A percentile compares a stretch with the other conserved stretches of the same genome.
phyloP scores from a whole-genome alignment of 2,329 filamentous ascomycete species.

The Myriosclerotinia curreyana region DNA sequence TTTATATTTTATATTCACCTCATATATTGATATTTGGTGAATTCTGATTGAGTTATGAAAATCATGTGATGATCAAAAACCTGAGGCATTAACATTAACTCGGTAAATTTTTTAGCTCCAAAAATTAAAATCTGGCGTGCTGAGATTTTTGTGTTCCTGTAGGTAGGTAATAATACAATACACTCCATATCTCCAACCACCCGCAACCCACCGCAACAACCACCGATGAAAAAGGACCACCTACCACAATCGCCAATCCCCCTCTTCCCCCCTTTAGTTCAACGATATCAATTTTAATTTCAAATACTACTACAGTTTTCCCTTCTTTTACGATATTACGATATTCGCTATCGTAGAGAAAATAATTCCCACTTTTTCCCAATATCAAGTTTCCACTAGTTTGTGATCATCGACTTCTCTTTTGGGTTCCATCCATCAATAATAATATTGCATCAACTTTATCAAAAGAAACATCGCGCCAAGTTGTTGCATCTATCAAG shows the following conservation, averaged over 20 bases:
- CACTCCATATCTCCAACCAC: too few relatives aligned
- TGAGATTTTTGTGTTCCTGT: slow-evolving; percentile 14
- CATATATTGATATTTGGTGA: neutral
- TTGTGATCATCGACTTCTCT: slow-evolving; percentile 21
- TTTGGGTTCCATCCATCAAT: slow-evolving; percentile 17
- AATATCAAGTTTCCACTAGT: slow-evolving; percentile 1
- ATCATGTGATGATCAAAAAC: neutral
- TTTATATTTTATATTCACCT: neutral
- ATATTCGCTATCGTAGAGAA: neutral
- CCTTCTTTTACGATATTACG: slow-evolving; percentile 1
- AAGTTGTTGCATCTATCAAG: slow-evolving; percentile 36
- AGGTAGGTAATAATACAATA: too few relatives aligned
- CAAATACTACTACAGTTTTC: slow-evolving; percentile 3
- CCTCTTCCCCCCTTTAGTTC: slow-evolving; percentile 8
- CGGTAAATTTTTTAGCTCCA: slow-evolving; percentile 14
- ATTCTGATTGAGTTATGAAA: fast-evolving
- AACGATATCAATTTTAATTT: slow-evolving; percentile 18
- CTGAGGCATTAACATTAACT: neutral
- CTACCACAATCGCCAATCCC: slow-evolving; percentile 12
- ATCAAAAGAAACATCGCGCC: slow-evolving; percentile 35
- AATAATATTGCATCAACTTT: slow-evolving; percentile 13
- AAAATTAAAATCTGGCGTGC: slow-evolving; percentile 7
- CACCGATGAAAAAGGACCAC: slow-evolving; percentile 5
- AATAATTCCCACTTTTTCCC: slow-evolving; percentile 17
- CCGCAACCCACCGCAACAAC: neutral